phyloP scores from a whole-genome alignment of 2,329 filamentous ascomycete species.

The Coniochaeta sp. region DNA sequence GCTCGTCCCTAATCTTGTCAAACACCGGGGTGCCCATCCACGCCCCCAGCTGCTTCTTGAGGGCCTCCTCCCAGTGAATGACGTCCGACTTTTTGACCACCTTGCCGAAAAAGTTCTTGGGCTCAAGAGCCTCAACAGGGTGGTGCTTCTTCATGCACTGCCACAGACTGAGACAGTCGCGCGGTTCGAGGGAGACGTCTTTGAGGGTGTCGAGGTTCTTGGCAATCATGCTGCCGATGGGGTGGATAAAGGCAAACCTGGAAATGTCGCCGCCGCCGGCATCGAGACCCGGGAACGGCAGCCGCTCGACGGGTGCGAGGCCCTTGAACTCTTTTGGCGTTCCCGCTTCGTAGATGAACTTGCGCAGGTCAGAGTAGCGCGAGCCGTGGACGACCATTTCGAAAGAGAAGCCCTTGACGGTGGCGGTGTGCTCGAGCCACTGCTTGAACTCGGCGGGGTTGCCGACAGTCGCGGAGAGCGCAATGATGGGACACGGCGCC shows the following conservation, averaged over 20 bases:
- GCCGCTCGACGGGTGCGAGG: conserved; percentile 32
- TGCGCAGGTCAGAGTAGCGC: conserved; percentile 72
- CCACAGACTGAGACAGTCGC: conserved; percentile 64
- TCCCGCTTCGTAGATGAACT: conserved; percentile 54
- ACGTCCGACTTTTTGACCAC: conserved; percentile 60
- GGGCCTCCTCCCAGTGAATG: conserved; percentile 52
- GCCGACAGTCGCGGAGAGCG: conserved; percentile 72
- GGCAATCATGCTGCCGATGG: conserved; percentile 57
- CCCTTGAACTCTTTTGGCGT: conserved; percentile 41
- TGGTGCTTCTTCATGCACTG: conserved; percentile 52
- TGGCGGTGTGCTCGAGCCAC: conserved; percentile 62
- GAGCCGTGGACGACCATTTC: conserved; percentile 62
- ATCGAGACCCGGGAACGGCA: conserved; percentile 40
- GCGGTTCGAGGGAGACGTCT: conserved; percentile 62
- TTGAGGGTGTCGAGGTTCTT: conserved; percentile 45
- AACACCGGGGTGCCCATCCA: conserved; percentile 53
- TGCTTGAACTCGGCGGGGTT: conserved; percentile 63
- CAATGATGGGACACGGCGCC: conserved; percentile 70
- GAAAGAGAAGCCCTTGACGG: conserved; percentile 53
- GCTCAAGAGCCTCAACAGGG: conserved; percentile 41
- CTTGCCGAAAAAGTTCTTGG: conserved; percentile 37
- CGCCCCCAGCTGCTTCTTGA: conserved; percentile 50
- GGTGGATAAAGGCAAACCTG: conserved; percentile 57
- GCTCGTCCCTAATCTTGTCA: conserved; percentile 34
- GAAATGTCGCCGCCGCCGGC: conserved; percentile 30